Base-by-base conservation (phyloP, 2,329 filamentous ascomycete species). In the Zasmidium angulare region DNA sequence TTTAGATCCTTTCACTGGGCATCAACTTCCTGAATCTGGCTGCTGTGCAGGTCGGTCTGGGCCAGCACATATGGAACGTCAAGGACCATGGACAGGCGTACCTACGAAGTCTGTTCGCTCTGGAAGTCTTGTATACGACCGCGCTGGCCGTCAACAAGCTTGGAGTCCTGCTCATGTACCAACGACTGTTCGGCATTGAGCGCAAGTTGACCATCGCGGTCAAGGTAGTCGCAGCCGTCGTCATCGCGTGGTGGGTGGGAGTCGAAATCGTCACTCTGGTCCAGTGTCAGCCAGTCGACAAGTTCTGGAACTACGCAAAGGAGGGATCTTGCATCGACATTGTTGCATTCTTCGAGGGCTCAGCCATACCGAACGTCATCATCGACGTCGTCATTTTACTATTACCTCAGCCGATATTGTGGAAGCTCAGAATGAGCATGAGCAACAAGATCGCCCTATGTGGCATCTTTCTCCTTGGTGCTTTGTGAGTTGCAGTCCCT, bases 91-190 rank as follows among this genome's bases (percentile, higher is more conserved):
- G 57, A 31, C 54, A 53, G 14, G n/a, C n/a, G 10, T 63, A 58
- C 24, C 26, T 64, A 1, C 36, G 56, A 29, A 60, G 53, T 11
- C 60, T 65, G 19, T 63, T 62, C 40, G 50, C 49, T 3, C 40
- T 55, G 17, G 56, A 59, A 46, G 40, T 66, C 24, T 43, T 63
- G 2, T 62, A 58, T 50, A 62, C 56, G 1, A 52, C 59, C n/a
- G 59, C 58, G 3, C 49, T 65, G 36, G 58, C 59, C 21, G 43
- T 65, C 24, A 61, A 49, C 50, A 66, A 66, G 24, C 22, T 63
- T 1, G 55, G 52, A 11, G 62, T 66, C 9, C 57, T 66, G 14
- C 31, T 61, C 11, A 56, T 65, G 43, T 66, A 66, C 29, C 54
- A 60, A 2, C 56, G 63, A 20, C 47, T 66, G 7, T 65, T 66